phyloP scores from a whole-genome alignment of 2,329 filamentous ascomycete species.

The Plenodomus lindquistii region DNA sequence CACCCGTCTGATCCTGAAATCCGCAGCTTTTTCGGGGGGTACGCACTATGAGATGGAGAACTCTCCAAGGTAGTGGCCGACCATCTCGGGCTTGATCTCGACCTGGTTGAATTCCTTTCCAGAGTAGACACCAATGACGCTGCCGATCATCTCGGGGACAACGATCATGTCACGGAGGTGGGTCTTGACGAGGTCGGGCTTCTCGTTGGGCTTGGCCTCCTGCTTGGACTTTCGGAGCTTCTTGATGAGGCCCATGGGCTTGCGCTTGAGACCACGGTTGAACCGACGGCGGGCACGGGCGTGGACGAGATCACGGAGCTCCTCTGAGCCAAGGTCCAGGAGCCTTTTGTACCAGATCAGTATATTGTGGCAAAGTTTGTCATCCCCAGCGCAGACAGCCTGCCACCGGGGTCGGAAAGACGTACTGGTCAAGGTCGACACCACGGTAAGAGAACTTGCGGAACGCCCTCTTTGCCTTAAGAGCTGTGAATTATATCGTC shows the following conservation, averaged over 20 bases:
- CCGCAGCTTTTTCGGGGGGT: background rate
- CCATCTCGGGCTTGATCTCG: slow-evolving; percentile 99
- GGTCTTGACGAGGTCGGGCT: slow-evolving; percentile 99
- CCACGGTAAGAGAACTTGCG: slow-evolving; percentile 99
- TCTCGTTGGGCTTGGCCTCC: slow-evolving; percentile 80
- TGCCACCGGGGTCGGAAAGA: slow-evolving; percentile 28
- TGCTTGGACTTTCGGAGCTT: slow-evolving; percentile 91
- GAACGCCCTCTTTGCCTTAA: slow-evolving; percentile 99
- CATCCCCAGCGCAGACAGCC: slow-evolving; percentile 1
- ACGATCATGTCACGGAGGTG: slow-evolving; percentile 99
- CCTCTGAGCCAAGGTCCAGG: slow-evolving; percentile 96
- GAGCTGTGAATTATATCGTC: slow-evolving; percentile 61
- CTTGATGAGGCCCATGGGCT: slow-evolving; percentile 99
- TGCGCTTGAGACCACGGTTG: slow-evolving; percentile 99
- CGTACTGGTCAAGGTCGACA: slow-evolving; percentile 99
- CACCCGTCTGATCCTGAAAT: background rate
- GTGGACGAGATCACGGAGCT: slow-evolving; percentile 99
- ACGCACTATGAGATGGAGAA: slow-evolving; percentile 99
- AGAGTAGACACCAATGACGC: slow-evolving; percentile 98
- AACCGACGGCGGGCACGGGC: slow-evolving; percentile 97
- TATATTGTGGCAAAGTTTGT: slow-evolving; percentile 7
- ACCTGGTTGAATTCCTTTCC: slow-evolving; percentile 99
- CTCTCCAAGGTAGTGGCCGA: slow-evolving; percentile 98
- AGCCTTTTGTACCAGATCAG: slow-evolving; percentile 65
- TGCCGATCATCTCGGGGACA: slow-evolving; percentile 99